Conservation (phyloP, 1,284 basidiomycete species). For the Puccinia polysora region DNA sequence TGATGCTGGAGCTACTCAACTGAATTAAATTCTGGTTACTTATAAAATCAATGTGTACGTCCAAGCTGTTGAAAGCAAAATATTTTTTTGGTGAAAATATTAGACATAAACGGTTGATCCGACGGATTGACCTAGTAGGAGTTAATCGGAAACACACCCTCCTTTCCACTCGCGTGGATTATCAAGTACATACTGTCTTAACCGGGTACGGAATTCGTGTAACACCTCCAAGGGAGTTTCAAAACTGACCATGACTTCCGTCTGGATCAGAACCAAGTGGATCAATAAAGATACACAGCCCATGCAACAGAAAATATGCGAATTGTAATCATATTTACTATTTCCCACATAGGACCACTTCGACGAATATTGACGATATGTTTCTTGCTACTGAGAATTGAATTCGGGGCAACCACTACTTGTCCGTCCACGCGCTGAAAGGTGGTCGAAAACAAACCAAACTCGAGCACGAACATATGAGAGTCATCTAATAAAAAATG, state of each 20-base stretch:
- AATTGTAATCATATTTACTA: conserved; percentile 62
- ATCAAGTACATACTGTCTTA: conserved; percentile 63
- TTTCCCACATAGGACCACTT: conserved; percentile 64
- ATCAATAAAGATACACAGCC: background rate
- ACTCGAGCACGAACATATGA: conserved; percentile 66
- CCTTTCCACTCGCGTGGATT: conserved; percentile 71
- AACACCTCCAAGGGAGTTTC: conserved; percentile 56
- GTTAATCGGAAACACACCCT: conserved; percentile 38
- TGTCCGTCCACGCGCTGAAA: conserved; percentile 73
- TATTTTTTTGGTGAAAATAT: no score
- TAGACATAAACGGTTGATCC: no score
- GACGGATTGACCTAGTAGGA: no score
- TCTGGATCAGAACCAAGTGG: conserved; percentile 13
- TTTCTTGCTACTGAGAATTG: conserved; percentile 66
- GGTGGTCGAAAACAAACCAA: conserved; percentile 73
- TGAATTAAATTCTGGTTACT: conserved; percentile 49
- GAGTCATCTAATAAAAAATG: no score
- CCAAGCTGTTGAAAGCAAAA: conserved; percentile 40
- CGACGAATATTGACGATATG: conserved; percentile 61
- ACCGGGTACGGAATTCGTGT: conserved; percentile 62
- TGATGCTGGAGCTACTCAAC: no score
- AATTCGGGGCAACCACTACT: conserved; percentile 73
- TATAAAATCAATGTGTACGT: conserved; percentile 52
- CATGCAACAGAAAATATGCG: background rate
- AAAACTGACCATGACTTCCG: conserved; percentile 48